A percentile compares a stretch with the other conserved stretches of the same genome.
Conservation (phyloP, 352 stramenopile genomes). For the Phytophthora colocasiae region DNA sequence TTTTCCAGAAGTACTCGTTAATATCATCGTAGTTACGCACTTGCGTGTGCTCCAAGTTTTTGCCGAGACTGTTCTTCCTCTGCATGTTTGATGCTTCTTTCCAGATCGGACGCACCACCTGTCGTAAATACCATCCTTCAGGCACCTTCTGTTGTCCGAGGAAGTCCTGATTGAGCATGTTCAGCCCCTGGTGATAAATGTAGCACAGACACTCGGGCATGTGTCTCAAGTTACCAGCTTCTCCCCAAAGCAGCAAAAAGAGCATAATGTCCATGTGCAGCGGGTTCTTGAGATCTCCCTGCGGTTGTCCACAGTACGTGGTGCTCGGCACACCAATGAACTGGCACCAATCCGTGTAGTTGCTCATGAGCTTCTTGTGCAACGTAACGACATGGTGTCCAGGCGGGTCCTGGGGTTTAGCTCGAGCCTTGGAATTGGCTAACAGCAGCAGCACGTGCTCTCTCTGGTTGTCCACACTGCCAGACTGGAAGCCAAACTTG, state of each 20-base stretch:
- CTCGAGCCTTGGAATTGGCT: constrained; percentile 73
- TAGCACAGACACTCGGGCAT: constrained; percentile 98
- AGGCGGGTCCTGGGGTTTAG: constrained; percentile 49
- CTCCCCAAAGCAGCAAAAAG: constrained; percentile 97
- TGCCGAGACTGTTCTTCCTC: constrained; percentile 65
- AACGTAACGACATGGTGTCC: constrained; percentile 59
- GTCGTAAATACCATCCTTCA: constrained; percentile 63
- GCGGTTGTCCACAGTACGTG: constrained; percentile 45
- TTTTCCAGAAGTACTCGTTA: constrained; percentile 86
- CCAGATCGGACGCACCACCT: constrained; percentile 68
- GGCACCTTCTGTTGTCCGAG: constrained; percentile 50
- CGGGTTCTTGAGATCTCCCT: constrained; percentile 64
- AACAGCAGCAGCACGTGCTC: constrained; percentile 80
- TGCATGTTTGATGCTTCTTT: constrained; percentile 73
- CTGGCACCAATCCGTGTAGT: constrained; percentile 72
- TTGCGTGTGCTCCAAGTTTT: constrained; percentile 70
- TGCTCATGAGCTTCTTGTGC: constrained; percentile 70
- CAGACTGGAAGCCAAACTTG: constrained; percentile 82
- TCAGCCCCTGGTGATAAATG: constrained; percentile 91
- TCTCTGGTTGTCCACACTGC: constrained; percentile 77
- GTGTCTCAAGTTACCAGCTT: constrained; percentile 95
- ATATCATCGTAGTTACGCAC: constrained; percentile 86
- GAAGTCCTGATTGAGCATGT: constrained; percentile 65
- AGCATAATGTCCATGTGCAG: constrained; percentile 94
- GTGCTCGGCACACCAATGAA: constrained; percentile 51